Conservation (phyloP, 2,329 filamentous ascomycete genomes). For the Didymosphaeria variabile region DNA sequence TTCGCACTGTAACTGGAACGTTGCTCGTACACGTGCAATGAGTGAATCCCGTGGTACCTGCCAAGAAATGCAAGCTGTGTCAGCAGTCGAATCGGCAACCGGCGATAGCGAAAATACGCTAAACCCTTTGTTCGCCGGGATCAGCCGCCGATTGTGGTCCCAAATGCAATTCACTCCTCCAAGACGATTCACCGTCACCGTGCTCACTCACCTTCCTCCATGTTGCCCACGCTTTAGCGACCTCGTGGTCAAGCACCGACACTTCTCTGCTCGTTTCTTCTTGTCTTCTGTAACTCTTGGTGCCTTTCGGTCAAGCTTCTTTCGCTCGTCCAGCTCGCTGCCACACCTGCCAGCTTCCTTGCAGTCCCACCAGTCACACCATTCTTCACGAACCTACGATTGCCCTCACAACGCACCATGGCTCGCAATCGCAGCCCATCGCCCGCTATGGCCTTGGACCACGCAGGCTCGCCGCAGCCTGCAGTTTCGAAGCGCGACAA, state of each 20-base stretch:
- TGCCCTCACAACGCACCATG: constrained; percentile 35
- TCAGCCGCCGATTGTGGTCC: constrained; percentile 10
- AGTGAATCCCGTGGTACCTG: constrained; percentile 2
- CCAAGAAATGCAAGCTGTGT: background rate
- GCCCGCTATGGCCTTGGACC: constrained; percentile 47
- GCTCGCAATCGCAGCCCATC: constrained; percentile 50
- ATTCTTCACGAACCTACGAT: background rate
- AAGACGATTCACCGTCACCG: constrained; percentile 9
- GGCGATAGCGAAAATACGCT: constrained; percentile 2
- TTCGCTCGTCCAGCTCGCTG: background rate
- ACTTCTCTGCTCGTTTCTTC: background rate
- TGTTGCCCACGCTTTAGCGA: constrained; percentile 20
- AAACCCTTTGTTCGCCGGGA: constrained; percentile 3
- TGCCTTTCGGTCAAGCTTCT: background rate
- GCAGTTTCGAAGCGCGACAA: constrained; percentile 86
- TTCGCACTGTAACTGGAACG: background rate
- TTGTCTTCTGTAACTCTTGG: background rate
- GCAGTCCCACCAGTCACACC: background rate
- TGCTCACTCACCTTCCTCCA: background rate
- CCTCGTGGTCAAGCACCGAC: background rate
- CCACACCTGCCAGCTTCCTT: background rate
- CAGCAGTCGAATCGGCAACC: constrained; percentile 2
- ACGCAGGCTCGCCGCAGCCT: constrained; percentile 55
- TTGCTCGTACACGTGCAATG: background rate
- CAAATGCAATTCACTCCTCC: constrained; percentile 9